Evolutionary conservation across 257 asterid genomes (phyloP), one percentile per base, ranked within the genome.

Genomic region (Nicotiana attenuata): DNA sequence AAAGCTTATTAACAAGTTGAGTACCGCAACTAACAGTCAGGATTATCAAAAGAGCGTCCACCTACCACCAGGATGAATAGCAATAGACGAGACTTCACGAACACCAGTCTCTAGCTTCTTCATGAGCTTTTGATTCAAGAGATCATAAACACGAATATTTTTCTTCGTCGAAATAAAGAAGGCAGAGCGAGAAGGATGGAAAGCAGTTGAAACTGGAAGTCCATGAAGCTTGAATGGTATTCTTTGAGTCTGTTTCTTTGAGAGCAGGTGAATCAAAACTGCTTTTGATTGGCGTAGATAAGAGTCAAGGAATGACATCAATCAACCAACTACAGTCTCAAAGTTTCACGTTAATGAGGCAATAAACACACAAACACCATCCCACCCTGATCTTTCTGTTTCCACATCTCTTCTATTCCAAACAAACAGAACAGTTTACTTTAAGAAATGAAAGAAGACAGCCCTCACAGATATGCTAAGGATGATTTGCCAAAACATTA

Each of bases 41-140:
- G 64, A 75, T 75, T 55, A 24, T 75, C 63, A 71, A 80, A 81
- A 35, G 59, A 77, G 59, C 80, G 67, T 59, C 45, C 52, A 53
- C 87, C 7, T 88, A 96, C 99, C 99, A 80, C 95, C 90, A 80
- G 97, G 97, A 89, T 96, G 99, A 83, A 96, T 88, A 73, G 99
- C 87, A 80, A 96, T 82, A 76, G 99, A 96, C 63, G 98, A 93
- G 82, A 96, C 89, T 89, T 96, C 97, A 78, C 93, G 95, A 56
- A 94, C 94, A 75, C 97, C 92, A 38, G 98, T 87, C 67, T 96
- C 99, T 76, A 96, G 96, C 93, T 92, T 96, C 86, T 96, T 96
- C 73, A 94, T 47, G 61, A 85, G 93, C 86, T 87, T 93, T 85
- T 90, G 97, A 90, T 92, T 92, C 86, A 92, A 19, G 65, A 96